Evolutionary conservation across 106 monocot genomes (phyloP).

Genomic region (Alisma plantagoaquatica): DNA sequence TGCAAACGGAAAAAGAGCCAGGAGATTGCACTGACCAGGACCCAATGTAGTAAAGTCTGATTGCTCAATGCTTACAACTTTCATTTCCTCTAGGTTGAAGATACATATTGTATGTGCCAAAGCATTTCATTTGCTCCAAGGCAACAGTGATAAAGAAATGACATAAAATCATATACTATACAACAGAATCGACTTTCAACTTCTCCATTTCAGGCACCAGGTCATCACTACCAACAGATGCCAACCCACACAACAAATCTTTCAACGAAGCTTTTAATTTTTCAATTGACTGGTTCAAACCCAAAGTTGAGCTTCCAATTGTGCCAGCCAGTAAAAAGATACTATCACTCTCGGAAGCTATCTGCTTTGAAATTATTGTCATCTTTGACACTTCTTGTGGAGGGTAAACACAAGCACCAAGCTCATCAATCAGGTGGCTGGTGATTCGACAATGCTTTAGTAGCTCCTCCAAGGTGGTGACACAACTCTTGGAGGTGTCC

Average conservation of each 20-base stretch:
- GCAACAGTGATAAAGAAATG: no score
- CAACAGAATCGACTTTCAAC: no score
- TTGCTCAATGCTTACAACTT: no score
- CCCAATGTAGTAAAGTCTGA: no score
- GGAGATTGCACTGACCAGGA: no score
- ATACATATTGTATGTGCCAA: no score
- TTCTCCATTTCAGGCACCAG: slow-evolving; percentile 23
- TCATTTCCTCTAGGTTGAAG: no score
- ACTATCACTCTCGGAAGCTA: slow-evolving; percentile 15
- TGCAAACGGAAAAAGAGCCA: no score
- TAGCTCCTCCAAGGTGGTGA: slow-evolving; percentile 57
- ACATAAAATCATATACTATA: no score
- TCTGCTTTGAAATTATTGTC: slow-evolving; percentile 25
- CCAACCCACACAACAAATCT: slow-evolving; percentile 27
- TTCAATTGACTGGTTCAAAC: slow-evolving; percentile 20
- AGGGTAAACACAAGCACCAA: slow-evolving; percentile 84
- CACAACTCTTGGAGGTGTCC: slow-evolving; percentile 5
- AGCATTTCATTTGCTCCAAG: no score
- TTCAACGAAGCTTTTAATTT: slow-evolving; percentile 31
- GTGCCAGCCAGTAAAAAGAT: slow-evolving; percentile 25
- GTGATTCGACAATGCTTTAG: slow-evolving; percentile 39
- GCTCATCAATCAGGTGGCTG: slow-evolving; percentile 53
- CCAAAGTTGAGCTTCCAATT: slow-evolving; percentile 21
- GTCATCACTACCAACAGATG: slow-evolving; percentile 15
- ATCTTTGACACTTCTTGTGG: slow-evolving; percentile 69